These are phyloP conservation scores for Caryopteris hybrid DNA, from an alignment of 305 asterid genomes.

Conservation along the genomic window DNA sequence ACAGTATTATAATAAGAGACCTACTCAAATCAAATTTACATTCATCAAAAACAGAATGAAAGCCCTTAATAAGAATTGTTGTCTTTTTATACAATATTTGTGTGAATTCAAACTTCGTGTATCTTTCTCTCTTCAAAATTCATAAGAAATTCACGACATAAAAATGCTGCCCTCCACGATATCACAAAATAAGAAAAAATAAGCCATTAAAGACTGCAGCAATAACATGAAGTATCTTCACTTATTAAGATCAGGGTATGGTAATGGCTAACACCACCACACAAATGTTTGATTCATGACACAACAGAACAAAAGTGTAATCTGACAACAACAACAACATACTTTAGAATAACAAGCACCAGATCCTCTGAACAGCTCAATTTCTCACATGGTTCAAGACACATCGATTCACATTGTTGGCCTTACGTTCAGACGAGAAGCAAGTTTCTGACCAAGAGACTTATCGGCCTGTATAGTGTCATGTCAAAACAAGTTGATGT, in stretches of 20 bases:
- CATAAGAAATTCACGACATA: neutral
- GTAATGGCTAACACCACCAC: slow-evolving; percentile 8
- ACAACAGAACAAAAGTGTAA: slow-evolving; percentile 8
- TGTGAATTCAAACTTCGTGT: too few relatives aligned
- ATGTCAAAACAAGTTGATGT: neutral
- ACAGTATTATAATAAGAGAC: too few relatives aligned
- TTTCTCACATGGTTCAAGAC: neutral
- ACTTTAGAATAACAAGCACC: neutral
- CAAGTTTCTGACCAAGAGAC: slow-evolving; percentile 79
- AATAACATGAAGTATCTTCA: slow-evolving; percentile 1
- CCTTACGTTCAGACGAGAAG: slow-evolving; percentile 75
- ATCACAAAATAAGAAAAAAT: too few relatives aligned
- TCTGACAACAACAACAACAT: neutral
- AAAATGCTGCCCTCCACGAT: neutral
- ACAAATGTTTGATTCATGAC: slow-evolving; percentile 12
- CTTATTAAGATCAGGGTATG: slow-evolving; percentile 16
- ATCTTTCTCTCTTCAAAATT: too few relatives aligned
- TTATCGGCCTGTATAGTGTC: slow-evolving; percentile 61
- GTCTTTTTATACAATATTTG: too few relatives aligned
- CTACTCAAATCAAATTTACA: too few relatives aligned
- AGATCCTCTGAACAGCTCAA: neutral
- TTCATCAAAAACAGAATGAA: too few relatives aligned
- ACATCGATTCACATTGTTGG: slow-evolving; percentile 59
- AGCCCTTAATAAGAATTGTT: too few relatives aligned
- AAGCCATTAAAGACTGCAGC: too few relatives aligned